Base-by-base conservation (phyloP, 768 basidiomycete species). In the Russula vinacea region DNA sequence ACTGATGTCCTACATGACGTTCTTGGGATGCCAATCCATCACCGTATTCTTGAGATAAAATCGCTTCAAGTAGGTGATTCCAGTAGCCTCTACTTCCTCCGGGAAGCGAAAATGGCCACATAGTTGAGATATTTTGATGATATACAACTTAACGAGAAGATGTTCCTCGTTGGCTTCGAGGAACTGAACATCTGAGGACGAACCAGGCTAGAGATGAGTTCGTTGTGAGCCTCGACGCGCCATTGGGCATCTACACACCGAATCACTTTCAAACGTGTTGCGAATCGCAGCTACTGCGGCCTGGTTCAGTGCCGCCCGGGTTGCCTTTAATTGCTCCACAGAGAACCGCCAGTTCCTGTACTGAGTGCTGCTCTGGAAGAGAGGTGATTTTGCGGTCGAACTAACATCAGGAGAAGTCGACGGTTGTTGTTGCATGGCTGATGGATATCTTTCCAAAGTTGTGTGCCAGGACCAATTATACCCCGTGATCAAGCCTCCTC, bases 11-110 rank as follows among this genome's bases (percentile, higher is more conserved):
- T 71, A 97, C 97, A 99, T 99, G 71, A 99, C 92, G 71, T 92
- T 94, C 76, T 95, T 96, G 0, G 97, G 97, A 77, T 98, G 97
- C 88, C 93, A 98, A 73, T 98, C 97, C 94, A 98, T 98, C 58
- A 94, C 93, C 2, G 95, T 98, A 72, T 98, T 98, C 77, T 90
- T 90, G 60, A 98, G 82, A 73, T 98, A 99, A 76, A 99, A 99
- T 5, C 97, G 83, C 74, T 98, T 98, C 69, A 99, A 78, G 75
- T 97, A 99, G 61, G 83, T 87, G 62, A 91, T 82, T 0, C 94
- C 94, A 4, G 96, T 98, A 0, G 93, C 91, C 74, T 95, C 92
- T 8, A 98, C 93, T 71, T 93, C 88, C 70, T 96, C 92, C 0
- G 92, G 89, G 72, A 96, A 91, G 52, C 87, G 84, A 71, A 97